These are phyloP conservation scores for Warburgia ugandensis DNA, from an alignment of 164 flowering plant genomes.

Conservation along the genomic window DNA sequence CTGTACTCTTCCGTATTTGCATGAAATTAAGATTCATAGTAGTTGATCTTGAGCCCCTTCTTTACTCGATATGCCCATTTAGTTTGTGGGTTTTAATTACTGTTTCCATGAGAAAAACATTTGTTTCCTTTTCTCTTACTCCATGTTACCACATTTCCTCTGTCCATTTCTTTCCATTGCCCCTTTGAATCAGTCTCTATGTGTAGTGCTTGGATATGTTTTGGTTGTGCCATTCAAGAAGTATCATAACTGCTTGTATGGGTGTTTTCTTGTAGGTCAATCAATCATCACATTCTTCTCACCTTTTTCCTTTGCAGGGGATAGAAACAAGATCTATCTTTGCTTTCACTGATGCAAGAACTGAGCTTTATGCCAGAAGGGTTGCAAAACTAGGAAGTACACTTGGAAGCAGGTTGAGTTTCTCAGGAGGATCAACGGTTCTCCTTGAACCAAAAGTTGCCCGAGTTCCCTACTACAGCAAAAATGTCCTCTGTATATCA, in stretches of 20 bases:
- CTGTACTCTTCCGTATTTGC: not conserved
- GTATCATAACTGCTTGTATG: not conserved
- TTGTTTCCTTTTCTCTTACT: not conserved
- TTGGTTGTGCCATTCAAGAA: not conserved
- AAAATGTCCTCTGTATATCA: conserved; percentile 17
- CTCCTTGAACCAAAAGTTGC: conserved; percentile 21
- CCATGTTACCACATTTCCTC: not conserved
- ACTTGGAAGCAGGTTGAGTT: conserved; percentile 31
- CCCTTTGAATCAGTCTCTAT: not conserved
- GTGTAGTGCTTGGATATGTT: not conserved
- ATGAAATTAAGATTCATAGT: not conserved
- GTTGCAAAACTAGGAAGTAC: conserved; percentile 11
- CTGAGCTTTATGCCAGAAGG: conserved; percentile 10
- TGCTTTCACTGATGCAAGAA: conserved; percentile 6
- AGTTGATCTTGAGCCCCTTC: not conserved
- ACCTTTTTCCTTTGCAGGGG: conserved; percentile 5
- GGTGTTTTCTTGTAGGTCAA: conserved; percentile 12
- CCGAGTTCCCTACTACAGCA: conserved; percentile 11
- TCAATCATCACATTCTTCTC: conserved; percentile 10
- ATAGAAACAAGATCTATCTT: conserved; percentile 3
- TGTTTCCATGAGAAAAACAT: too few relatives aligned
- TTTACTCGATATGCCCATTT: not conserved
- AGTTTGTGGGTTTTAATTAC: not conserved
- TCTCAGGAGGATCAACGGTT: conserved; percentile 35
- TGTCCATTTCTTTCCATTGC: not conserved